phyloP scores from a whole-genome alignment of 345 rosid genomes.

The Lumnitzera littorea region DNA sequence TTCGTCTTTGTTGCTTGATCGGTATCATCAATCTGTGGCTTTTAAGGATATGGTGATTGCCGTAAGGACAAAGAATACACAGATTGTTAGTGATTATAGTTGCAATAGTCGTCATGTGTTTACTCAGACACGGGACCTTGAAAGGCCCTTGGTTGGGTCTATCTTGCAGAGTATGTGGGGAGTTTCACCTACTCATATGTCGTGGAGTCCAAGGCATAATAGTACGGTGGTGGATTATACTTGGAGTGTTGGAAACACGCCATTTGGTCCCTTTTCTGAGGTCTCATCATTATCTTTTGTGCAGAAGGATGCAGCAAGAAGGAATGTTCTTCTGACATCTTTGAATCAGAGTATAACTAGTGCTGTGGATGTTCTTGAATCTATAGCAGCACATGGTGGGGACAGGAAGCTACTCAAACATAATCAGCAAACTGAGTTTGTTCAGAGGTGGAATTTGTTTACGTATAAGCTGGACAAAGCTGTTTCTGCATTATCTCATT shows the following conservation, averaged over 20 bases:
- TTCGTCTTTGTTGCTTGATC: conserved; percentile 62
- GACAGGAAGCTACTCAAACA: conserved; percentile 64
- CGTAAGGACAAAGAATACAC: conserved; percentile 76
- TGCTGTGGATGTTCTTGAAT: conserved; percentile 69
- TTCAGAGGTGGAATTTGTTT: conserved; percentile 83
- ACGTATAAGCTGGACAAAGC: conserved; percentile 81
- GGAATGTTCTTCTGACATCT: conserved; percentile 68
- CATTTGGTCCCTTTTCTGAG: conserved; percentile 96
- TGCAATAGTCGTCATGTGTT: conserved; percentile 92
- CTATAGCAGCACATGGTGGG: conserved; percentile 76
- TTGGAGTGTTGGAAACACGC: conserved; percentile 97
- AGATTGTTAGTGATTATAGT: conserved; percentile 89
- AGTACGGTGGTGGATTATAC: conserved; percentile 83
- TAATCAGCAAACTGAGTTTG: conserved; percentile 50
- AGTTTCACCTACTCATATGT: conserved; percentile 82
- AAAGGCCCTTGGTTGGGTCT: conserved; percentile 82
- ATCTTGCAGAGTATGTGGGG: conserved; percentile 99
- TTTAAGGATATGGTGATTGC: conserved; percentile 93
- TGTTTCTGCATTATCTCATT: conserved; percentile 72
- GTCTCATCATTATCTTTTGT: conserved; percentile 66
- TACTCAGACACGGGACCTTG: conserved; percentile 71
- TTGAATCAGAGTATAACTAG: conserved; percentile 75
- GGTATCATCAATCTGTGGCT: conserved; percentile 86
- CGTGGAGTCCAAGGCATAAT: conserved; percentile 84
- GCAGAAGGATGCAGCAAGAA: conserved; percentile 92